Evolutionary conservation across 257 asterid genomes (phyloP).

Genomic region (Schizonepeta tenuifolia): DNA sequence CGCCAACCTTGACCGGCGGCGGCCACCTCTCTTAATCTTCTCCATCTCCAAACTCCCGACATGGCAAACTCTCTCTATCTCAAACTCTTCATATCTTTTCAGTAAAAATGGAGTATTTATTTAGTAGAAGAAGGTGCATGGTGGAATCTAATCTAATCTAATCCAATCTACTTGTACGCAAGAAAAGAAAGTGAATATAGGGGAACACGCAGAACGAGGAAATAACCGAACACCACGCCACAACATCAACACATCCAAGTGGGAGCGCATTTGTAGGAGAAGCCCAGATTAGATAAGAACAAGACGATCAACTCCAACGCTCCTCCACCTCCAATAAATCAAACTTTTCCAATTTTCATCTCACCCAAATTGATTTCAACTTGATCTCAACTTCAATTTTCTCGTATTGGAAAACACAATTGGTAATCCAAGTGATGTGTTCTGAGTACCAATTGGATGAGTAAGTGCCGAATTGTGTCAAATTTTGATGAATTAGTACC

Average conservation of each 20-base stretch:
- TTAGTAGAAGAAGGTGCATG: not conserved
- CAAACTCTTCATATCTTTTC: not conserved
- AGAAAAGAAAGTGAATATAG: conserved; percentile 29
- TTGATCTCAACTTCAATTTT: too few species aligned
- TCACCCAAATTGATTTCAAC: too few species aligned
- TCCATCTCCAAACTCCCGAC: conserved; percentile 73
- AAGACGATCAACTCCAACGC: too few species aligned
- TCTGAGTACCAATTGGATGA: too few species aligned
- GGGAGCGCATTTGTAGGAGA: conserved; percentile 37
- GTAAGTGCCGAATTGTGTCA: too few species aligned
- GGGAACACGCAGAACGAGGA: conserved; percentile 24
- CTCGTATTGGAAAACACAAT: too few species aligned
- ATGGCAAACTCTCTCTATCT: conserved; percentile 28
- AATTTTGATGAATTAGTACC: too few species aligned
- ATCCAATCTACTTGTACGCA: conserved; percentile 29
- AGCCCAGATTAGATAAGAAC: conserved; percentile 20
- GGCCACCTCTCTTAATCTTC: conserved; percentile 45
- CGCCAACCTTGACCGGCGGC: conserved; percentile 38
- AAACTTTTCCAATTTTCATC: not conserved
- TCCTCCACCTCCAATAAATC: not conserved
- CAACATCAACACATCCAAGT: conserved; percentile 12
- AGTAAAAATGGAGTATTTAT: conserved; percentile 3
- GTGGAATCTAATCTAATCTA: conserved; percentile 32
- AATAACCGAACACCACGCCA: conserved; percentile 23
- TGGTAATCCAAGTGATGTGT: too few species aligned